Evolutionary conservation across 345 rosid species (phyloP), one percentile per base, ranked within the genome.

Genomic region (Tarenaya hassleriana): DNA sequence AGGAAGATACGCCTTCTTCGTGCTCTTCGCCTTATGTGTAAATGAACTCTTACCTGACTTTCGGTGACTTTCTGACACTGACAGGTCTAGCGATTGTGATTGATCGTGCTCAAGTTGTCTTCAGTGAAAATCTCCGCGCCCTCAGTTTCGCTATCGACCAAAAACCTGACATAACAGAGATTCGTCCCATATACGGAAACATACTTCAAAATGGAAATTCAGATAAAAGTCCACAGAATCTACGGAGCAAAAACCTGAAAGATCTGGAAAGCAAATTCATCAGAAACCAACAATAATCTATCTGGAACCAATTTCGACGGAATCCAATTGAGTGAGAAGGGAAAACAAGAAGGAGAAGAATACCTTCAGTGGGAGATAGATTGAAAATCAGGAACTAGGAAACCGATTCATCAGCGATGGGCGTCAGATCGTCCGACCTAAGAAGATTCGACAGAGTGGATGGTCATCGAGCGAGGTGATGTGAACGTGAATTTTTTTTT

Each of bases 341-440:
- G n/a, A n/a, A n/a, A n/a, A n/a, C n/a, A 20, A 32, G 55, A 40
- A 52, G n/a, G 43, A 11, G 55, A 46, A 46, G 17, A 52, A 43
- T 58, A 66, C 64, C 70, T 65, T 6, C 11, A 24, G 3, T 5
- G 29, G 45, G 42, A 57, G 41, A 6, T 1, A 50, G 20, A 9
- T 24, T 44, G 51, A 49, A 52, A 58, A 14, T 55, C 51, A 50
- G 31, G 60, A 38, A 24, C 29, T 55, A 52, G 60, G 65, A 47
- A 32, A 66, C 55, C 51, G 64, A 52, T 66, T 40, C 33, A 31
- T 45, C 39, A 58, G 55, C 60, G 50, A 59, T 66, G 64, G 46
- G 41, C 43, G 52, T 59, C 45, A 52, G 61, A 66, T 66, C 69
- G 69, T 51, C 52, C 37, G 59, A 65, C 53, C 43, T 20, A 34